Conservation (phyloP, 495 filamentous ascomycete species). For the Wilcoxina mikolae region DNA sequence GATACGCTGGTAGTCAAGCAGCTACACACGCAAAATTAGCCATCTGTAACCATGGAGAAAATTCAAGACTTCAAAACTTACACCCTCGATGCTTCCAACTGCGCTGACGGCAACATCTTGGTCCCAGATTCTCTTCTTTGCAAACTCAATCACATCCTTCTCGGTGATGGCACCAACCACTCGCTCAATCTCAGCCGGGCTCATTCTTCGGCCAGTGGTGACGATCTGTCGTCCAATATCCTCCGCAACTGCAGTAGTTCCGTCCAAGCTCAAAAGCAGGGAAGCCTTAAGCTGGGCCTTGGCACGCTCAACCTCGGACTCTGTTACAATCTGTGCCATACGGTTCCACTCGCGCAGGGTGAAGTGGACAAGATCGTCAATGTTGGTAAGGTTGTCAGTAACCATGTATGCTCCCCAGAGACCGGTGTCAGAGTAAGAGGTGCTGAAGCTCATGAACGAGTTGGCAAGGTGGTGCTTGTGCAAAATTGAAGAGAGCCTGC, state of each 20-base stretch:
- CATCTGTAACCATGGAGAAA: constrained; percentile 1
- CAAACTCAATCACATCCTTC: constrained; percentile 95
- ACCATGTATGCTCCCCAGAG: constrained; percentile 99
- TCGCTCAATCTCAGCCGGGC: constrained; percentile 83
- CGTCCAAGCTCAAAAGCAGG: constrained; percentile 89
- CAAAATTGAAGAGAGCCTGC: constrained; percentile 89
- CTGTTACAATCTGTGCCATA: constrained; percentile 67
- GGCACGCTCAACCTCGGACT: constrained; percentile 89
- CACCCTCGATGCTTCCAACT: constrained; percentile 79
- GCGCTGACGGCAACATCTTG: constrained; percentile 88
- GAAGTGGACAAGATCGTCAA: constrained; percentile 97
- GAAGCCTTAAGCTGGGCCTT: constrained; percentile 99
- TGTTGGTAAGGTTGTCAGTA: constrained; percentile 65
- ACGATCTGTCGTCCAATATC: constrained; percentile 98
- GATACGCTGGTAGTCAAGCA: constrained; percentile 78
- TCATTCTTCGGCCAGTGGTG: constrained; percentile 84
- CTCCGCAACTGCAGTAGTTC: constrained; percentile 90
- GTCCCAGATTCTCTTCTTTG: constrained; percentile 83
- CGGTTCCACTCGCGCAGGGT: constrained; percentile 95
- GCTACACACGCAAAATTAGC: constrained; percentile 13
- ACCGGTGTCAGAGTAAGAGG: constrained; percentile 97
- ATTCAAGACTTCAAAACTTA: constrained; percentile 25
- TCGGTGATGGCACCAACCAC: constrained; percentile 74
- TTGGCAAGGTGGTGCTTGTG: constrained; percentile 89
- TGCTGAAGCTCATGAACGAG: constrained; percentile 99